Evolutionary conservation across 1,284 basidiomycete genomes (phyloP), one percentile per base, ranked within the genome.

Genomic region (Coniferiporia weirii): DNA sequence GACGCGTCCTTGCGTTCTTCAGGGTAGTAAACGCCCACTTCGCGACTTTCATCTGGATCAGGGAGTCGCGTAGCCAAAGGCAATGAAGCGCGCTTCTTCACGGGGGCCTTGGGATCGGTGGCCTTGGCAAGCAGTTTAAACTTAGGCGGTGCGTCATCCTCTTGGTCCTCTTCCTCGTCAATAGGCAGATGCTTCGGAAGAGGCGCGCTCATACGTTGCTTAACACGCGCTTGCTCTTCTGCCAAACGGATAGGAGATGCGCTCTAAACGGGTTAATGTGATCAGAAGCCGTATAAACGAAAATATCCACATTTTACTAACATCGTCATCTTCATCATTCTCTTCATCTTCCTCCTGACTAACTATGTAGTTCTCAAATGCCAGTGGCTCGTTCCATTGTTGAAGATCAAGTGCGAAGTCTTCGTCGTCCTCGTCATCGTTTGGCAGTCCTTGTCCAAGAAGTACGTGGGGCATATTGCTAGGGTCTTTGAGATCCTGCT

Each of bases 351-450:
- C 50, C 22, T 53, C 53, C 45, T 56, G 57, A 13, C 43, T 56
- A n/a, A 20, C 47, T 7, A 62, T 45, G 54, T 53, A 62, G 48
- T 59, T 48, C 32, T 62, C 61, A 47, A 62, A 62, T 17, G 53
- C 57, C 13, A 52, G 17, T 6, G 44, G 20, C 13, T 62, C 61
- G 40, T 62, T 62, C 52, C 58, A 62, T 20, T 62, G 61, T 15
- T 56, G 53, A 15, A 62, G 53, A 19, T 62, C 61, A 22, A 62
- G 57, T 1, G 57, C 48, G 36, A 62, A 59, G 17, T 61, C 60
- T 43, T 62, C 61, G 36, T 61, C 60, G 36, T 61, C 60, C n/a
- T 62, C 61, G 32, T 62, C 61, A 44, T 62, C 61, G 43, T 62
- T 36, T 9, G 61, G 53, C 12, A 62, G 52, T 7, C 61, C 61